These are phyloP conservation scores for Volvox carteri DNA, from an alignment of 163 green algal species.

Conservation along the genomic window DNA sequence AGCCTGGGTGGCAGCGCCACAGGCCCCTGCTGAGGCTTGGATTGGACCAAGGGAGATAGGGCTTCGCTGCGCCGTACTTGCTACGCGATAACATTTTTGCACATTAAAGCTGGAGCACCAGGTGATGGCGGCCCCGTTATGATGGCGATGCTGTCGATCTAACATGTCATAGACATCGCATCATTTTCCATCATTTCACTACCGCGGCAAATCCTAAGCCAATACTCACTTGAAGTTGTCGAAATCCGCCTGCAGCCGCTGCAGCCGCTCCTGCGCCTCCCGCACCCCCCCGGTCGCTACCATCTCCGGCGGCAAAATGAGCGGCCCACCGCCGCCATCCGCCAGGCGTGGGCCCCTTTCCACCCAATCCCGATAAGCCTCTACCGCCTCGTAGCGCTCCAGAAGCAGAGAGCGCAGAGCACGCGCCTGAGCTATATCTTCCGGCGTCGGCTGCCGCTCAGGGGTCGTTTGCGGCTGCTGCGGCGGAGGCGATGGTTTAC, in stretches of 20 bases:
- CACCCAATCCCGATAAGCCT: neutral
- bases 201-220: too few relatives aligned
- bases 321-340: neutral
- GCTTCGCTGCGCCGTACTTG: too few relatives aligned
- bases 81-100: too few relatives aligned
- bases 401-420: slow-evolving; percentile 46
- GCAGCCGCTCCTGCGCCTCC: slow-evolving; percentile 23
- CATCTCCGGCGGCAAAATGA: slow-evolving; percentile 6
- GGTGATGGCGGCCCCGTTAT: too few relatives aligned
- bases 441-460: neutral
- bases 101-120: too few relatives aligned
- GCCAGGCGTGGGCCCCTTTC: neutral
- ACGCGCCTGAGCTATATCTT: slow-evolving; percentile 21
- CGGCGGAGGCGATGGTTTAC: too few relatives aligned
- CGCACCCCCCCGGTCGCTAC: neutral
- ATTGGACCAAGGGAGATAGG: too few relatives aligned
- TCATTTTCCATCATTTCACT: too few relatives aligned
- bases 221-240: slow-evolving; percentile 57
- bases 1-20: too few relatives aligned
- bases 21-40: too few relatives aligned
- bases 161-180: too few relatives aligned
- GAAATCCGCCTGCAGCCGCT: slow-evolving; percentile 54
- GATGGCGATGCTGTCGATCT: too few relatives aligned
- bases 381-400: slow-evolving; percentile 44
- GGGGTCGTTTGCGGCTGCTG: neutral